phyloP scores from a whole-genome alignment of 2,329 filamentous ascomycete genomes.

The Paracorniculantispora psalliotae region DNA sequence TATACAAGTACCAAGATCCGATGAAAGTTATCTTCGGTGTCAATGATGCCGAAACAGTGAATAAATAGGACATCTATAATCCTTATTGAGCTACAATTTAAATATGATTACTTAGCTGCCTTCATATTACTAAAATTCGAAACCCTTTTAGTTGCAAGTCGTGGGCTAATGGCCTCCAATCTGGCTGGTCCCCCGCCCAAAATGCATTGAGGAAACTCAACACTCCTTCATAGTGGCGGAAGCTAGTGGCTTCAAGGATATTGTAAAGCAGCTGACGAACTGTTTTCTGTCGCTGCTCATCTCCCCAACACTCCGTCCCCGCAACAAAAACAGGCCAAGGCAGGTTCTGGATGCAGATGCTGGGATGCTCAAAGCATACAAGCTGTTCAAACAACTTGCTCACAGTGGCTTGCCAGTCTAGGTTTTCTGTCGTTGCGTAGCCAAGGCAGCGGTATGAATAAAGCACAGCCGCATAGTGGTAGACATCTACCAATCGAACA shows the following conservation, averaged over 20 bases:
- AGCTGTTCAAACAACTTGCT: slow-evolving; percentile 22
- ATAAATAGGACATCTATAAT: neutral
- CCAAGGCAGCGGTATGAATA: slow-evolving; percentile 25
- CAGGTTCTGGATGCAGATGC: slow-evolving; percentile 24
- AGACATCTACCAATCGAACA: slow-evolving; percentile 25
- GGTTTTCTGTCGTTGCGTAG: slow-evolving; percentile 12
- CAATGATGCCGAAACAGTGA: slow-evolving; percentile 31
- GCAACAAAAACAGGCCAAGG: slow-evolving; percentile 27
- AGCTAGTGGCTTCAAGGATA: slow-evolving; percentile 20
- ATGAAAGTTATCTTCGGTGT: slow-evolving; percentile 33
- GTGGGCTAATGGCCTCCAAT: slow-evolving; percentile 24
- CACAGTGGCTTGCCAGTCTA: slow-evolving; percentile 17
- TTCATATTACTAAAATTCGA: slow-evolving; percentile 20
- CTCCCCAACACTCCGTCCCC: slow-evolving; percentile 22
- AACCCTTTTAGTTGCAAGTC: slow-evolving; percentile 20
- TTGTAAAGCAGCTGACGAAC: slow-evolving; percentile 17
- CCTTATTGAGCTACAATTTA: neutral
- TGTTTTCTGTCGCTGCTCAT: slow-evolving; percentile 17
- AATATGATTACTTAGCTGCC: neutral
- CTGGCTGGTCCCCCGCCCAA: slow-evolving; percentile 21
- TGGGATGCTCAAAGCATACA: slow-evolving; percentile 19
- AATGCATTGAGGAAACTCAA: slow-evolving; percentile 22
- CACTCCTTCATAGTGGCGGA: slow-evolving; percentile 21
- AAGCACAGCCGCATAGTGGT: slow-evolving; percentile 25
- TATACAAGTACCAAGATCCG: slow-evolving; percentile 33